Evolutionary conservation across 2,329 filamentous ascomycete species (phyloP), one percentile per base, ranked within the genome.

Genomic region (Epichloe gansuensis): DNA sequence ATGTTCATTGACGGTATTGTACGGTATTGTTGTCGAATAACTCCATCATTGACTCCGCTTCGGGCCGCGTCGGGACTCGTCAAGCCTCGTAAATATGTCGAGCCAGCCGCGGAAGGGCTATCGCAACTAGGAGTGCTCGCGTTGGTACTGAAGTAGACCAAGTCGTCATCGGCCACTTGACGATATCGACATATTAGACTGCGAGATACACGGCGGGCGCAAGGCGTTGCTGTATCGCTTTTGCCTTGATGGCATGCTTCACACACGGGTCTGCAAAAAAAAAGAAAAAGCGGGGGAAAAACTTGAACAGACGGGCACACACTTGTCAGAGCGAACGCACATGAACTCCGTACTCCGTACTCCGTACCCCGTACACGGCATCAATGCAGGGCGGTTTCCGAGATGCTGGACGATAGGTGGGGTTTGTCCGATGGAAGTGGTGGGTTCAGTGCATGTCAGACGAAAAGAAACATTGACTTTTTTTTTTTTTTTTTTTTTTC

Each of bases 241-340:
- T 64, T 64, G 55, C 61, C 61, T 28, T 55, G 57, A 49, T 61
- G 64, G 50, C 64, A 66, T 2, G 58, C 57, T 21, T 64, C 62
- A 51, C 64, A 66, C 17, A 21, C 17, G 17, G 17, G 17, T 21
- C 17, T 21, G 17, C 17, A 21, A 21, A 21, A 21, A 21, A 21
- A 21, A 21, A 17, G 2, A 21, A 21, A 21, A 21, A 21, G 17
- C 17, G 17, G 17, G 17, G 17, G 17, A 21, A 21, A 21, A 21
- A 21, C 17, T 21, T 21, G 17, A 21, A 21, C 17, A 21, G 17
- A 21, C 17, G 17, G 17, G 17, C 17, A 21, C 17, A 21, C 17
- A 21, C 17, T 21, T 21, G 17, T 21, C 17, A 21, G 17, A 21
- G 17, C 17, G 17, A 21, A 21, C 17, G 17, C 17, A 2, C 17